phyloP scores from a whole-genome alignment of 345 rosid species.

The Cochlearia excelsa region DNA sequence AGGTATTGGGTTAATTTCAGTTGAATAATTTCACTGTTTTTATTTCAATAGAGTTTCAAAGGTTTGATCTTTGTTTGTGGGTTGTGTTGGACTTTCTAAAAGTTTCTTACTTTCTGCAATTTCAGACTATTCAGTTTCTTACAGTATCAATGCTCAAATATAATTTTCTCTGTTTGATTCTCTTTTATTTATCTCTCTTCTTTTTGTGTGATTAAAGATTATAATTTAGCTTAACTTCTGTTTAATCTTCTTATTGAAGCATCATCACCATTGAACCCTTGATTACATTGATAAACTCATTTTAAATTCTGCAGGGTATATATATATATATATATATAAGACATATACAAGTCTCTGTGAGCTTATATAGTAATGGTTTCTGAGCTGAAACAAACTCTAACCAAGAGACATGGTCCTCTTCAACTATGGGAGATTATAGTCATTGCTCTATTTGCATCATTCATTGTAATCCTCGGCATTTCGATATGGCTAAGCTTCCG shows the following conservation, averaged over 20 bases:
- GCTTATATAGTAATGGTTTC: constrained; percentile 46
- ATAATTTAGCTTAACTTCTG: background rate
- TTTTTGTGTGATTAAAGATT: constrained; percentile 4
- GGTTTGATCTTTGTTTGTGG: constrained; percentile 25
- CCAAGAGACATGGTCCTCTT: constrained; percentile 52
- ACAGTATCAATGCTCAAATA: constrained; percentile 6
- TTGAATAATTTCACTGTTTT: background rate
- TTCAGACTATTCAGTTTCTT: constrained; percentile 19
- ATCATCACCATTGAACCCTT: background rate
- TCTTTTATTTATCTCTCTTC: background rate
- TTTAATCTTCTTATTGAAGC: background rate
- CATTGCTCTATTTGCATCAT: constrained; percentile 52
- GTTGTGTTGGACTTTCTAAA: constrained; percentile 19
- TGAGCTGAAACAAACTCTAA: constrained; percentile 53
- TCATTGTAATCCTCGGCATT: constrained; percentile 50
- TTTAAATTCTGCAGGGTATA: constrained; percentile 26
- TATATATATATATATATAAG: constrained; percentile 17
- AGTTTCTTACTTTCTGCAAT: constrained; percentile 30
- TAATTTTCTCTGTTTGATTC: constrained; percentile 11
- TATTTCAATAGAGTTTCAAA: background rate
- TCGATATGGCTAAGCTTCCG: constrained; percentile 76
- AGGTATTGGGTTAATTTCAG: constrained; percentile 16
- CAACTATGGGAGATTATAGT: constrained; percentile 73
- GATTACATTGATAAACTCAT: constrained; percentile 15
- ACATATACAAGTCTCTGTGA: constrained; percentile 29